A percentile compares a stretch with the other conserved stretches of the same genome.
Conservation (phyloP, 148 eudicot genomes). For the Vaccinium vitisidaea region DNA sequence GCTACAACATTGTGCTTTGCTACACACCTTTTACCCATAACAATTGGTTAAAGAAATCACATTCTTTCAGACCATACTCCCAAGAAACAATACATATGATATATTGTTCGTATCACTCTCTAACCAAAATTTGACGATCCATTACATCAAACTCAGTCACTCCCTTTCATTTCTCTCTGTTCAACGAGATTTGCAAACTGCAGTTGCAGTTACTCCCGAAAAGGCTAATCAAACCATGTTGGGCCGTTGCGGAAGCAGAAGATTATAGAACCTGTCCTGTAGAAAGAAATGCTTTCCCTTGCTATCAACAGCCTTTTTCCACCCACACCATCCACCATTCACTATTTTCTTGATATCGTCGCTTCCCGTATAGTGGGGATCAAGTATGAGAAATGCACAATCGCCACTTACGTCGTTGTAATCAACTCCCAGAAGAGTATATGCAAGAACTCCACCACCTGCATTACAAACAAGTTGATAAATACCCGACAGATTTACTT, state of each 20-base stretch:
- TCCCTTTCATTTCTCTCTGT: too few species aligned
- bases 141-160: too few species aligned
- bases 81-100: too few species aligned
- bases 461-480: slow-evolving; percentile 23
- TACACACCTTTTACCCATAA: not conserved
- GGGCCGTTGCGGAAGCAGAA: slow-evolving; percentile 90
- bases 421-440: slow-evolving; percentile 92
- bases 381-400: slow-evolving; percentile 91
- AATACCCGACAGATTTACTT: not conserved
- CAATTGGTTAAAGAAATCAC: too few species aligned
- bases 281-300: slow-evolving; percentile 93
- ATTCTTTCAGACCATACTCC: too few species aligned
- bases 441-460: slow-evolving; percentile 99
- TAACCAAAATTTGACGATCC: too few species aligned
- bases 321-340: slow-evolving; percentile 96
- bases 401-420: slow-evolving; percentile 84
- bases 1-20: not conserved
- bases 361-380: slow-evolving; percentile 88
- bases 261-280: slow-evolving; percentile 85
- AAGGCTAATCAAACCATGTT: slow-evolving; percentile 57
- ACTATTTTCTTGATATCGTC: slow-evolving; percentile 89
- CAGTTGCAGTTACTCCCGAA: not conserved
- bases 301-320: slow-evolving; percentile 92
- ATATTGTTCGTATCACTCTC: too few species aligned
- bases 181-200: too few species aligned